phyloP scores from a whole-genome alignment of 805 yeast species.

The Wickerhamia fluorescens region DNA sequence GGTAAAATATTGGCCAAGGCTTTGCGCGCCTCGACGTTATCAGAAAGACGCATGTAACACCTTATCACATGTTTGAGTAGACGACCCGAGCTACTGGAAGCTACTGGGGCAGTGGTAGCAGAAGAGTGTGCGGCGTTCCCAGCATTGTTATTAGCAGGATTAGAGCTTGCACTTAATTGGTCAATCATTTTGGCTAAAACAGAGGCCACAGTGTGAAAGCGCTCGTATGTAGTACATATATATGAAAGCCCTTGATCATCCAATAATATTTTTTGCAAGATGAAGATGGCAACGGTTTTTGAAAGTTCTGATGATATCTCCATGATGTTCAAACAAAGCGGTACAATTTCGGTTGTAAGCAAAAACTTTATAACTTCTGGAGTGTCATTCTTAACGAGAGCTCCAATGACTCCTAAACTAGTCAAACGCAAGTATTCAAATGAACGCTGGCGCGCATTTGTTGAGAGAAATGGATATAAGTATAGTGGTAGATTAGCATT shows the following conservation, averaged over 20 bases:
- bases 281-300: slow-evolving; percentile 94
- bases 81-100: slow-evolving; percentile 58
- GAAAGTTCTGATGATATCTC: slow-evolving; percentile 90
- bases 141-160: slow-evolving; percentile 37
- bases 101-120: slow-evolving; percentile 3
- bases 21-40: slow-evolving; percentile 83
- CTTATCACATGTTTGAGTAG: slow-evolving; percentile 88
- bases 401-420: slow-evolving; percentile 94
- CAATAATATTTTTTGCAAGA: slow-evolving; percentile 83
- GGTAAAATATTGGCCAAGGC: slow-evolving; percentile 81
- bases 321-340: slow-evolving; percentile 89
- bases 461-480: slow-evolving; percentile 87
- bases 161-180: slow-evolving; percentile 50
- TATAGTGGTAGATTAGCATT: slow-evolving; percentile 90
- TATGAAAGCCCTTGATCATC: slow-evolving; percentile 90
- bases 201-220: slow-evolving; percentile 89
- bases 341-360: slow-evolving; percentile 93
- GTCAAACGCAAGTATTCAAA: slow-evolving; percentile 92
- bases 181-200: slow-evolving; percentile 86
- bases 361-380: slow-evolving; percentile 90
- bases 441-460: slow-evolving; percentile 84
- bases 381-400: slow-evolving; percentile 90
- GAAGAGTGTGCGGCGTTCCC: neutral
- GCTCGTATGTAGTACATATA: slow-evolving; percentile 90
- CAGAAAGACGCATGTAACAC: slow-evolving; percentile 85